These are phyloP conservation scores for Citrus mangshanensis DNA, from an alignment of 345 rosid species.

Conservation along the genomic window DNA sequence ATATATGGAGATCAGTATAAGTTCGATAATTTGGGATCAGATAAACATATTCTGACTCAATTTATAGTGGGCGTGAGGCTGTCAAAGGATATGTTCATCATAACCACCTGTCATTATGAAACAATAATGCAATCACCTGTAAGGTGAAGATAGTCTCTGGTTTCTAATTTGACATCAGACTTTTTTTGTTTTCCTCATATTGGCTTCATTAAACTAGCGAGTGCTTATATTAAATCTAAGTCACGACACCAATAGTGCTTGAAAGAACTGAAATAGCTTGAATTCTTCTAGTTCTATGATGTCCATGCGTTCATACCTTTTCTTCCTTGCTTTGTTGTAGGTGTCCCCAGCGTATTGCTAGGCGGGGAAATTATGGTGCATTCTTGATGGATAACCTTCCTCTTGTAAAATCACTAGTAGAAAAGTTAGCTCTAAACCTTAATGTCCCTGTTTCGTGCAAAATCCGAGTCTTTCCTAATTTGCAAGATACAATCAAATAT, in stretches of 20 bases:
- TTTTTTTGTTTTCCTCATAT: not conserved
- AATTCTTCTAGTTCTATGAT: not conserved
- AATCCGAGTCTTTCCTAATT: constrained; percentile 73
- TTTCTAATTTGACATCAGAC: not conserved
- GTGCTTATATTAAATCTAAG: not conserved
- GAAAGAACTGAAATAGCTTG: not conserved
- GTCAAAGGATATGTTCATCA: not conserved
- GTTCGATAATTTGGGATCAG: not conserved
- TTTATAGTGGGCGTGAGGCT: not conserved
- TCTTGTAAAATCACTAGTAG: constrained; percentile 75
- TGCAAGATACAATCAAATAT: constrained; percentile 68
- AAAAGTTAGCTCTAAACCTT: constrained; percentile 63
- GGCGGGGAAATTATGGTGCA: constrained; percentile 88
- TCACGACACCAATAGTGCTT: not conserved
- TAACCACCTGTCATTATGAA: not conserved
- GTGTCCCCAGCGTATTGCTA: constrained; percentile 95
- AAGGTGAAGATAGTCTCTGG: not conserved
- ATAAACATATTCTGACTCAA: not conserved
- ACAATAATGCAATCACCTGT: not conserved
- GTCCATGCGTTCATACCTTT: not conserved
- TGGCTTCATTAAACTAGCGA: not conserved
- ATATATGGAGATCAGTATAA: not conserved
- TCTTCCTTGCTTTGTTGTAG: constrained; percentile 30
- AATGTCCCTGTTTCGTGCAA: constrained; percentile 85
- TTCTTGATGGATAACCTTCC: constrained; percentile 96